Base-by-base conservation (phyloP, 75 land plant genomes). In the Selaginella moellendorffii region DNA sequence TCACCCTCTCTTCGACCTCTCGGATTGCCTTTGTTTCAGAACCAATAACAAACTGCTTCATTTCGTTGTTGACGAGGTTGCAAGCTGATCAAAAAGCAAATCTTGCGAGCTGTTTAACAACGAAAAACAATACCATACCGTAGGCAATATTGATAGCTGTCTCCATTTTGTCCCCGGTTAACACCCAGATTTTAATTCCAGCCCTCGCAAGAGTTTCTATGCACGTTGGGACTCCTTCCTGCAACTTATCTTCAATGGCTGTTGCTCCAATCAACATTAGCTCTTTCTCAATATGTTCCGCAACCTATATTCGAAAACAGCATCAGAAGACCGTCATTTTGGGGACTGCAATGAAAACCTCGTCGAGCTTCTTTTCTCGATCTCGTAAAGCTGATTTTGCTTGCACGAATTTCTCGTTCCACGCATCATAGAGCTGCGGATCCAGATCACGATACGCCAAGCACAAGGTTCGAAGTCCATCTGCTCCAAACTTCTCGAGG, bases 81-180 rank as follows among this genome's bases (percentile, higher is more conserved):
- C 99, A 95, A 52, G 99, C 99, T 95, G 81, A 78, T 76, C 2
- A 46, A 61, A 28, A 26, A 27, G 53, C 19, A 23, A 29, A 53
- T 17, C 28, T 36, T 24, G 18, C 21, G 30, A 31, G 27, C 1
- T 17, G 17, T 46, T 14, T 26, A 67, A 14, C 28, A 27, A 21
- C 19, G 19, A 12, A 14, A 24, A 2, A 27, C 26, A 68, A 24
- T 24, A 64, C 27, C 69, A 53, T 31, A 92, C 99, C 99, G 72
- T 95, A 95, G 14, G 91, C 96, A 67, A 95, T 95, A 73, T 95
- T 95, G 58, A 95, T 95, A 51, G 99, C 99, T 9, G 99, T 95
- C 72, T 95, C 99, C 84, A 95, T 69, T 68, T 92, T 95, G 67
- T 95, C 99, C 29, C 99, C 99, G 26, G 99, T 95, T 2, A 95